These are phyloP conservation scores for Ustilago tritici DNA, from an alignment of 1,284 basidiomycete species.

Conservation along the genomic window DNA sequence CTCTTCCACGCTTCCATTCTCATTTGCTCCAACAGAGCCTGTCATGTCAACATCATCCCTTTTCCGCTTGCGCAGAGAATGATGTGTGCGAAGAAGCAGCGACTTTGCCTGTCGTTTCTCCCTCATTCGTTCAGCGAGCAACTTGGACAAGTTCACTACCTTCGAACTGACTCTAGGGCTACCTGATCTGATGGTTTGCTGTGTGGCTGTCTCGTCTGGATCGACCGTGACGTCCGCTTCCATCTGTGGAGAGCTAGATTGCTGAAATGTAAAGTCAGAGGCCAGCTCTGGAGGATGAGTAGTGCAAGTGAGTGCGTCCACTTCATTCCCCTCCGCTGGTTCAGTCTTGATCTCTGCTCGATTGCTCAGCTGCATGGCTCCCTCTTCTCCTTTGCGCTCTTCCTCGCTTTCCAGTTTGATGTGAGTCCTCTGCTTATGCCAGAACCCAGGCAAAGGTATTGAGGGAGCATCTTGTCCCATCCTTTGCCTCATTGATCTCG, in stretches of 20 bases:
- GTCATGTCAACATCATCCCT: background rate
- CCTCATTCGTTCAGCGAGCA: conserved; percentile 34
- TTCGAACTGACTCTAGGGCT: background rate
- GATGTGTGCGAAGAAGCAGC: conserved; percentile 37
- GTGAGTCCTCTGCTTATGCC: conserved; percentile 4
- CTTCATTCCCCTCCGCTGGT: background rate
- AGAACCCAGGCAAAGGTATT: conserved; percentile 35
- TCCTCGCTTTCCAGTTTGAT: background rate
- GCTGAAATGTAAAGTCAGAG: background rate
- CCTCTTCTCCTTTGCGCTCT: background rate
- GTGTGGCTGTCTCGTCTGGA: background rate
- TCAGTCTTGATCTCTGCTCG: background rate
- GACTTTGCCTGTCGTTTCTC: conserved; percentile 33
- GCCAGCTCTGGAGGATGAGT: background rate
- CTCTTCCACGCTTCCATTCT: background rate
- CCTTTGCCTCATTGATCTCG: conserved; percentile 22
- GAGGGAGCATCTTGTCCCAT: conserved; percentile 24
- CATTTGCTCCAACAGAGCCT: background rate
- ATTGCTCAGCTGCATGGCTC: background rate
- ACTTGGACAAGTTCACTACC: conserved; percentile 26
- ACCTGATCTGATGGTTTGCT: background rate
- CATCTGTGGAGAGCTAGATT: background rate
- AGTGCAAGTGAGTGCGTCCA: background rate
- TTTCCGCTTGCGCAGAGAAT: conserved; percentile 24
- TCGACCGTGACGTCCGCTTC: background rate